Evolutionary conservation across 139 green algal genomes (phyloP), one percentile per base, ranked within the genome.

Genomic region (Eudorina sp.): DNA sequence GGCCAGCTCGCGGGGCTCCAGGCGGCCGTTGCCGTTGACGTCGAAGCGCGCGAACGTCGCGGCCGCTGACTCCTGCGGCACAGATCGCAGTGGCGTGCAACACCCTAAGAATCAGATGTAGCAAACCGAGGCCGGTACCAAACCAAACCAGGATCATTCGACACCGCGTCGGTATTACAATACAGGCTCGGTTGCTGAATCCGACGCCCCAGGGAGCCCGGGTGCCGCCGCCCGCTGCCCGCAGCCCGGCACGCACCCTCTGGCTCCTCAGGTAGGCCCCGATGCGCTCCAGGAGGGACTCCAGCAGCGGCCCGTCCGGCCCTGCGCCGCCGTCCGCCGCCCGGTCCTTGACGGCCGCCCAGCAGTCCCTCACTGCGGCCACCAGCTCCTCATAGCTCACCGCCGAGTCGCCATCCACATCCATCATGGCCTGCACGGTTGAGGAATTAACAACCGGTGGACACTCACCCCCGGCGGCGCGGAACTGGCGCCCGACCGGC

Each of bases 351-450:
- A 91, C 78, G 19, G 73, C 45, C 43, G 43, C 11, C 73, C 73
- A 81, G 73, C 73, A 82, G 27, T 73, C 51, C 23, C 46, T 21
- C 43, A 75, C 89, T 23, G 90, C 90, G 4, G 72, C 69, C 43
- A 89, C 38, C 5, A 94, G 75, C 89, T 94, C 91, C 21, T 89
- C 41, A n/a, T 84, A 83, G 14, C 68, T 88, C 55, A 94, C 83
- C 21, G 76, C 31, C 11, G 89, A 90, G 46, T 93, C 90, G 66
- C 91, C 89, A 51, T 94, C 75, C n/a, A 84, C 46, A 60, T 94
- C 91, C 75, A 94, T 80, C 78, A 93, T 84, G 23, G 88, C 90
- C 84, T 91, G 86, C 13, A n/a, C n/a, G n/a, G n/a, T n/a, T n/a
- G n/a, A n/a, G n/a, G n/a, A n/a, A n/a, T n/a, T n/a, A n/a, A n/a